These are phyloP conservation scores for Salix udensis DNA, from an alignment of 345 rosid species.

Conservation along the genomic window DNA sequence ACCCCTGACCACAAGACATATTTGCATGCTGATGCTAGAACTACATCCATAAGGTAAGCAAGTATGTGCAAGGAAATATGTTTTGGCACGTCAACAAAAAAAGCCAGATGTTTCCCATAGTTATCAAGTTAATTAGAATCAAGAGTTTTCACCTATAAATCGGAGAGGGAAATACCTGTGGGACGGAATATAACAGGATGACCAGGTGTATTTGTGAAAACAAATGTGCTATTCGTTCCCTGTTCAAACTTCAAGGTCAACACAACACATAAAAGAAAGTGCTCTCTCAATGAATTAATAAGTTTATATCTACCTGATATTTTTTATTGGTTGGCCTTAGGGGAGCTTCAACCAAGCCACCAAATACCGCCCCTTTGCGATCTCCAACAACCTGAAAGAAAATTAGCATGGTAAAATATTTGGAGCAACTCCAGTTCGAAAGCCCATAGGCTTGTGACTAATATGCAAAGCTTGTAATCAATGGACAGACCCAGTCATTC, in stretches of 20 bases:
- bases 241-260: conserved; percentile 33
- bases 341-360: conserved; percentile 95
- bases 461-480: neutral
- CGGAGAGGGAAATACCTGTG: conserved; percentile 50
- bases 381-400: conserved; percentile 80
- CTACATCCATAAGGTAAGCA: neutral
- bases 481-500: neutral
- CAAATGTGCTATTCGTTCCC: conserved; percentile 90
- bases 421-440: neutral
- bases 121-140: neutral
- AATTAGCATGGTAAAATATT: conserved; percentile 1
- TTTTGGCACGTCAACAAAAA: neutral
- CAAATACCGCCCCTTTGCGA: conserved; percentile 83
- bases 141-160: neutral
- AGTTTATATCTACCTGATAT: conserved; percentile 61
- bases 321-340: conserved; percentile 68
- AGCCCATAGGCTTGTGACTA: neutral
- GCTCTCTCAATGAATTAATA: neutral
- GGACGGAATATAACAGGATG: conserved; percentile 64
- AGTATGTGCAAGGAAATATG: neutral
- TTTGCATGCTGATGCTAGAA: neutral
- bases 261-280: neutral
- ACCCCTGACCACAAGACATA: neutral
- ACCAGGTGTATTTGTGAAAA: conserved; percentile 74
- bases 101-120: neutral